A percentile compares a stretch with the other conserved stretches of the same genome.
Evolutionary conservation across 108 stramenopile species (phyloP).

Genomic region (Pseudonitzschia pungens): DNA sequence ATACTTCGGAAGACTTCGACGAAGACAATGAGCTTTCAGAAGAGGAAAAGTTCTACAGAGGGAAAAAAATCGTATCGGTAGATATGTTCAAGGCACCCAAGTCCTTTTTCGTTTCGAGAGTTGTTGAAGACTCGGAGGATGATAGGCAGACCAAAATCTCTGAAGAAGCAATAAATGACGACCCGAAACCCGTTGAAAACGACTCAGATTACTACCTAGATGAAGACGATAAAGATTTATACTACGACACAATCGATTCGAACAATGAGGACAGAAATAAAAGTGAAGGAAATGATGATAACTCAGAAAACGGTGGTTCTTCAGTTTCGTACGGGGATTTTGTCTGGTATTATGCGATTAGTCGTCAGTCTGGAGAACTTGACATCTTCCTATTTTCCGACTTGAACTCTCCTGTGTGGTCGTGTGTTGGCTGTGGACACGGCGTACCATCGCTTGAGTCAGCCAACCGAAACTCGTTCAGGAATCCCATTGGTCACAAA

Average conservation of each 20-base stretch:
- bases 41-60: conserved; percentile 49
- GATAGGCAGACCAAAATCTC: not conserved
- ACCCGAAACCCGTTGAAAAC: not conserved
- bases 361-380: conserved; percentile 69
- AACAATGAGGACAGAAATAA: not conserved
- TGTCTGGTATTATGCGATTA: conserved; percentile 49
- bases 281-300: conserved; percentile 2
- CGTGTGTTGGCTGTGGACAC: conserved; percentile 51
- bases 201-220: conserved; percentile 26
- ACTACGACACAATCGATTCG: conserved; percentile 15
- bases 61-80: conserved; percentile 52
- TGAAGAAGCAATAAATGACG: not conserved
- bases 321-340: conserved; percentile 1
- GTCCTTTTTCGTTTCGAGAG: conserved; percentile 21
- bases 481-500: conserved; percentile 51
- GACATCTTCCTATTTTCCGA: conserved; percentile 56
- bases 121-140: not conserved
- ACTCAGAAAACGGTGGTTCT: not conserved
- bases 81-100: conserved; percentile 49
- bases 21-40: conserved; percentile 23
- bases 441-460: conserved; percentile 46
- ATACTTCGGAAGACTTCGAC: conserved; percentile 36
- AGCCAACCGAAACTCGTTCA: conserved; percentile 2
- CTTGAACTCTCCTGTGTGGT: conserved; percentile 50
- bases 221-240: conserved; percentile 49